Percentiles rank a stretch among this genome's conserved stretches.
phyloP scores from a whole-genome alignment of 805 yeast genomes.

The Zygosaccharomyces gambellarensis region DNA sequence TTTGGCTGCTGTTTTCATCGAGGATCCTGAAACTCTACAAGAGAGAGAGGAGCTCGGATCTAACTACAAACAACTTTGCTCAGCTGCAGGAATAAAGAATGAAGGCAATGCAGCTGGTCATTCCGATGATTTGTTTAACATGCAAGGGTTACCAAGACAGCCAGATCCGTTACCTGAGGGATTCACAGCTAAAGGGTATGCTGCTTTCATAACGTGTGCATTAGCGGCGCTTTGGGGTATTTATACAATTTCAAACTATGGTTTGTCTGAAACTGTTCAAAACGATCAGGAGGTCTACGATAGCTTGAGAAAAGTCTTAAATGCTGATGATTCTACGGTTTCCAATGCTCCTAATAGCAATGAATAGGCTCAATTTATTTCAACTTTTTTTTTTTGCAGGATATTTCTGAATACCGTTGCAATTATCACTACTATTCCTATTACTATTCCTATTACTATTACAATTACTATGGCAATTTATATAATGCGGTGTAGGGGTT shows the following conservation, averaged over 20 bases:
- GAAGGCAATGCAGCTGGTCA: constrained; percentile 76
- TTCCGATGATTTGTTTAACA: constrained; percentile 47
- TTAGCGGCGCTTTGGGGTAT: constrained; percentile 57
- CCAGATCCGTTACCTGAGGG: constrained; percentile 62
- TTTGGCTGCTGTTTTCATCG: constrained; percentile 63
- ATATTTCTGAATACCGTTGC: neutral
- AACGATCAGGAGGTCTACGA: constrained; percentile 42
- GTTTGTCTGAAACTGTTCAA: constrained; percentile 55
- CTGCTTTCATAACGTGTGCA: constrained; percentile 54
- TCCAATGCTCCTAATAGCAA: neutral
- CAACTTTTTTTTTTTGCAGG: neutral
- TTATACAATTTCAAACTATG: constrained; percentile 54
- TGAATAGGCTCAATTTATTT: neutral
- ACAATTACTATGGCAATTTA: neutral
- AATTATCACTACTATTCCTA: neutral
- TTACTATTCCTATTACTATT: neutral
- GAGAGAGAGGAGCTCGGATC: constrained; percentile 41
- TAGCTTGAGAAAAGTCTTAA: constrained; percentile 37
- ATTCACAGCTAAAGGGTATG: constrained; percentile 64
- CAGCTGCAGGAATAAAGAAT: constrained; percentile 40
- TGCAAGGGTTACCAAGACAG: constrained; percentile 58
- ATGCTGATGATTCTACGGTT: constrained; percentile 20
- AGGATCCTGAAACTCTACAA: constrained; percentile 57
- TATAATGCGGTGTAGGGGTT: constrained; percentile 9
- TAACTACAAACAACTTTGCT: constrained; percentile 49